These are phyloP conservation scores for Monosporozyma aerobia DNA, from an alignment of 805 yeast species.

Conservation along the genomic window DNA sequence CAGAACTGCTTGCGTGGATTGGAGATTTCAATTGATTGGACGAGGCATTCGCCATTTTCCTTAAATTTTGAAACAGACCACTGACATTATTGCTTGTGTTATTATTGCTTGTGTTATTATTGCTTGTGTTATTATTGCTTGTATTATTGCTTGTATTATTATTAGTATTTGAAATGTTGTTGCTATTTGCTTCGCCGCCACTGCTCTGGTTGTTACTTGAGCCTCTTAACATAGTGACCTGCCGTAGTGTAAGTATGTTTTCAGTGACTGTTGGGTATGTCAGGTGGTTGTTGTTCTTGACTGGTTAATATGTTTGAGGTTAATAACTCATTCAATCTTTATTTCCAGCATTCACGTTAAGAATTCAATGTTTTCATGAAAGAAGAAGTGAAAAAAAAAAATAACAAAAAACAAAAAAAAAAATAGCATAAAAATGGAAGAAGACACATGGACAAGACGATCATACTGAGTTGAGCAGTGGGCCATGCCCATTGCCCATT, in stretches of 20 bases:
- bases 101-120: not conserved
- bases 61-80: slow-evolving; percentile 21
- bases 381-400: no score
- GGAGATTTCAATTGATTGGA: slow-evolving; percentile 1
- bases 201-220: not conserved
- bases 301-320: not conserved
- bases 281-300: not conserved
- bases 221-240: slow-evolving; percentile 5
- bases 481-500: not conserved
- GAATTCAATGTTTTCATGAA: no score
- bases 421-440: no score
- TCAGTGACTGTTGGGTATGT: not conserved
- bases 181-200: not conserved
- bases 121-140: not conserved
- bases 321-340: not conserved
- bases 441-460: no score
- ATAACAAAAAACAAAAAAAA: no score
- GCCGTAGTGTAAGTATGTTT: no score
- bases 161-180: not conserved
- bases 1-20: not conserved
- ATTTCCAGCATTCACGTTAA: no score
- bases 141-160: not conserved
- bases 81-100: not conserved
- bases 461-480: not conserved
- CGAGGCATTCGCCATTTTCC: slow-evolving; percentile 16